Percentiles rank a stretch among this genome's conserved stretches.
Conservation (phyloP, 495 filamentous ascomycete species). For the Daldinia vernicosa region DNA sequence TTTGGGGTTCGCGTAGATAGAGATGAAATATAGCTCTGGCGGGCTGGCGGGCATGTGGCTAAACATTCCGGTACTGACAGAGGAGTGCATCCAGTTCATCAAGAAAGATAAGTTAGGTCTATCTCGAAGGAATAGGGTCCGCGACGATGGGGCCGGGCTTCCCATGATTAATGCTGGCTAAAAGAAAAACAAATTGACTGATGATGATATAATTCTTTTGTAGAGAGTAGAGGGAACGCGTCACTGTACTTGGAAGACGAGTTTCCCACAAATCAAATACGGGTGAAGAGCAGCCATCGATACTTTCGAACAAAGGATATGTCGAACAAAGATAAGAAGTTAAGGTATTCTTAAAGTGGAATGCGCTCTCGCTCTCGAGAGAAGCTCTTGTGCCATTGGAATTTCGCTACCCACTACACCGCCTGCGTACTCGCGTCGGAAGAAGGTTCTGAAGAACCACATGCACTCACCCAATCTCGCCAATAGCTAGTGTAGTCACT, state of each 20-base stretch:
- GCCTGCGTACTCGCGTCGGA: conserved; percentile 1
- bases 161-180: conserved; percentile 6
- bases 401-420: background rate
- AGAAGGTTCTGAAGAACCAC: conserved; percentile 18
- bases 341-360: background rate
- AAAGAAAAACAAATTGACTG: background rate
- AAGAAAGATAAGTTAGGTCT: too few relatives aligned
- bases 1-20: background rate
- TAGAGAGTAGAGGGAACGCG: background rate
- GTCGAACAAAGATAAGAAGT: background rate
- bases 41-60: background rate
- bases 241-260: background rate
- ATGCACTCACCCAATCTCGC: conserved; percentile 91
- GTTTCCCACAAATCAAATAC: background rate
- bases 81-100: background rate
- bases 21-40: background rate
- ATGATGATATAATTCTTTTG: background rate
- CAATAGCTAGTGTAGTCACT: conserved; percentile 99
- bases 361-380: background rate
- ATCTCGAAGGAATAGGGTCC: too few relatives aligned
- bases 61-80: conserved; percentile 5
- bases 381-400: background rate
- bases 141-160: background rate
- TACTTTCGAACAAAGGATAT: conserved; percentile 10
- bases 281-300: background rate